A percentile compares a stretch with the other conserved stretches of the same genome.
Conservation (phyloP, 768 basidiomycete genomes). For the Leccinum longicurvipes region DNA sequence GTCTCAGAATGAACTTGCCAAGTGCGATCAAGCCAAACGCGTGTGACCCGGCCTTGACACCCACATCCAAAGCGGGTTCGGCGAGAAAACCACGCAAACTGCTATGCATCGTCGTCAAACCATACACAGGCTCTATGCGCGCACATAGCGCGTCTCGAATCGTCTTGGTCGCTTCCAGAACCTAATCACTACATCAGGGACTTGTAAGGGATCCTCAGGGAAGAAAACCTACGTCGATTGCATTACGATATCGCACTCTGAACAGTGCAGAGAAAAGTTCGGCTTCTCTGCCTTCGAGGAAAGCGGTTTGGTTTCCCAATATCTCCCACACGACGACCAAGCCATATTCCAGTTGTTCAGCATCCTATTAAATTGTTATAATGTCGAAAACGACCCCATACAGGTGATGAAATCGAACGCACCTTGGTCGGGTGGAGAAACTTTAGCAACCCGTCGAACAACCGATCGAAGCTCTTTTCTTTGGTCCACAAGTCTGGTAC, state of each 20-base stretch:
- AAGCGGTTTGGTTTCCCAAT: slow-evolving; percentile 66
- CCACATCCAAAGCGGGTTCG: slow-evolving; percentile 47
- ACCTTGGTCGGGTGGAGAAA: slow-evolving; percentile 67
- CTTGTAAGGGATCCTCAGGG: neutral
- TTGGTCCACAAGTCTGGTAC: slow-evolving; percentile 68
- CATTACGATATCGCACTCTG: slow-evolving; percentile 68
- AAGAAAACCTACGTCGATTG: slow-evolving; percentile 53
- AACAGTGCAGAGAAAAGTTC: slow-evolving; percentile 73
- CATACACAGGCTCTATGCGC: slow-evolving; percentile 79
- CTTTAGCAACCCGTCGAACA: slow-evolving; percentile 63
- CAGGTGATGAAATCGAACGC: slow-evolving; percentile 18
- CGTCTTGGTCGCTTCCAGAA: slow-evolving; percentile 78
- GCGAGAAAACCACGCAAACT: slow-evolving; percentile 62
- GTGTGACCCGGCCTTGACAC: slow-evolving; percentile 62
- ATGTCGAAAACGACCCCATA: neutral
- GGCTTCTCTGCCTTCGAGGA: slow-evolving; percentile 77
- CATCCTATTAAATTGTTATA: slow-evolving; percentile 41
- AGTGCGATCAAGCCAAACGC: slow-evolving; percentile 83
- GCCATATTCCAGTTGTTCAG: slow-evolving; percentile 70
- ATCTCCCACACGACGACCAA: slow-evolving; percentile 83
- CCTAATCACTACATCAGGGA: slow-evolving; percentile 39
- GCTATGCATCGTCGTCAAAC: slow-evolving; percentile 78
- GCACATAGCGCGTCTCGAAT: slow-evolving; percentile 73
- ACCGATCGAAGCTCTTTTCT: slow-evolving; percentile 63
- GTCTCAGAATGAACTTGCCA: slow-evolving; percentile 76